Base-by-base conservation (phyloP, 2,329 filamentous ascomycete species). In the Capronia epimyces region DNA sequence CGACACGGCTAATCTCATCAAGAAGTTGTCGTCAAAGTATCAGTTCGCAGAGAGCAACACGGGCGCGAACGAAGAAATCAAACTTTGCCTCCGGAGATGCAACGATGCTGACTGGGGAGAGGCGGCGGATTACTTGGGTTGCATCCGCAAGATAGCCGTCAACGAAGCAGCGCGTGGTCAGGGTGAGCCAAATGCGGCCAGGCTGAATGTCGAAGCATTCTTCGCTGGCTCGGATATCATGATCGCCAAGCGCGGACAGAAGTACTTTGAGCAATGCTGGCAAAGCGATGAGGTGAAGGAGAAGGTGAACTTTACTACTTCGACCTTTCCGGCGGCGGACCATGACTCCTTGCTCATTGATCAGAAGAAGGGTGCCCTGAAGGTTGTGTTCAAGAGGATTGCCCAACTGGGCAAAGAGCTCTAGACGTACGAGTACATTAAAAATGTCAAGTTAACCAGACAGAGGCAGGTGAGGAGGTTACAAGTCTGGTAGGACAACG, bases 191-290 rank as follows among this genome's bases (percentile, higher is more conserved):
- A 46, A 24, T 15, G 15, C 2, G 25, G 6, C 27, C 39, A 46
- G 22, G 49, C 39, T 71, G 20, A 62, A 42, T 3, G 42, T 74
- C 1, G 44, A 60, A 10, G 56, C 63, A 0, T 69, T 62, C 46
- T 73, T 72, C 54, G 67, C 66, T 1, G 65, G 62, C 13, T 64
- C 60, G 2, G 74, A 76, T 61, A 55, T 66, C 1, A 64, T 76
- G 68, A 70, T 71, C 39, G 71, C 70, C 0, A 64, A 65, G 37
- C 62, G 62, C 10, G 74, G 74, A 2, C 65, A 66, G 60, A 48
- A 61, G 34, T 75, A 73, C 61, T 71, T 74, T 43, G 65, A 73
- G 49, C 40, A 65, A 3, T 71, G 71, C 47, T 76, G 71, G 69
- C 55, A 45, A 16, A 50, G 59, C 10, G 64, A 62, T 4, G 61